Evolutionary conservation across 768 basidiomycete genomes (phyloP).

Genomic region (Glaciozyma martinii): DNA sequence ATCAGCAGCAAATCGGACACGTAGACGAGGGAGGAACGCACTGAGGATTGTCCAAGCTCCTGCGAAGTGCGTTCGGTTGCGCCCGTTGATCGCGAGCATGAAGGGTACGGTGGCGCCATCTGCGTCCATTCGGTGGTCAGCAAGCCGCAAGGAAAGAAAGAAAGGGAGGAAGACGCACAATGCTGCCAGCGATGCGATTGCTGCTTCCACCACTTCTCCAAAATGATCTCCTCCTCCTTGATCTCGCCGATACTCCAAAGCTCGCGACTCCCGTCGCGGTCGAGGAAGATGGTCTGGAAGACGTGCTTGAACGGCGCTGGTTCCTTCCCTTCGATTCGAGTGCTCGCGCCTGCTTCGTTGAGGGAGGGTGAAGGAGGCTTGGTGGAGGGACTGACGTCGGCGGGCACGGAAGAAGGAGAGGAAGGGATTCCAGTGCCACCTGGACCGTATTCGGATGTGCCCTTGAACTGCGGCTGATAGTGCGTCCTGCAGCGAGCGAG

Average conservation of each 20-base stretch:
- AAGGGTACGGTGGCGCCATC: constrained; percentile 31
- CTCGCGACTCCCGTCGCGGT: constrained; percentile 42
- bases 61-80: constrained; percentile 41
- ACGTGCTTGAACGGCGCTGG: constrained; percentile 44
- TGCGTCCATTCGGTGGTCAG: neutral
- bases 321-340: constrained; percentile 24
- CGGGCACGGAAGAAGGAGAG: neutral
- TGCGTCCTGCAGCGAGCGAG: constrained; percentile 27
- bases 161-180: constrained; percentile 36
- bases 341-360: too few species aligned
- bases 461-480: constrained; percentile 1
- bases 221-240: constrained; percentile 40
- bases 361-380: neutral
- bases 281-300: constrained; percentile 50
- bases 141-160: constrained; percentile 19
- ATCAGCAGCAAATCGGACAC: neutral
- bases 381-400: neutral
- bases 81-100: constrained; percentile 43
- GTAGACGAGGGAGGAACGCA: constrained; percentile 14
- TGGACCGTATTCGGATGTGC: constrained; percentile 7
- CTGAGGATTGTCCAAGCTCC: constrained; percentile 44
- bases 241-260: constrained; percentile 47
- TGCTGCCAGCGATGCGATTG: constrained; percentile 50
- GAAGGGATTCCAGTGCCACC: neutral
- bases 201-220: constrained; percentile 52